These are phyloP conservation scores for Trichomonascaceae sp. DNA, from an alignment of 1,139 yeast genomes.

Conservation along the genomic window DNA sequence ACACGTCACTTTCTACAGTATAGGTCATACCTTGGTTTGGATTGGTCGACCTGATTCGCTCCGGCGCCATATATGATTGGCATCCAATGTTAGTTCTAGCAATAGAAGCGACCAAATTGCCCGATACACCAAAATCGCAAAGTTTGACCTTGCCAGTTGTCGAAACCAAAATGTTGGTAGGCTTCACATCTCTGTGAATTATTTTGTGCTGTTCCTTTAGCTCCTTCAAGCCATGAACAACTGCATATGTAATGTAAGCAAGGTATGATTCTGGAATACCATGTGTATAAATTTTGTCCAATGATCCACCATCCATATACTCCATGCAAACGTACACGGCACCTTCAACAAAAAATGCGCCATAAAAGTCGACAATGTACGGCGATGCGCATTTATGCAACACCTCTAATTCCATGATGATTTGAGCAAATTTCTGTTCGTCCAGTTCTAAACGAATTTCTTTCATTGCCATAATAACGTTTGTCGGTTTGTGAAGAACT, in stretches of 20 bases:
- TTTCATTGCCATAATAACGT: constrained; percentile 93
- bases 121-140: constrained; percentile 96
- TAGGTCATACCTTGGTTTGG: constrained; percentile 61
- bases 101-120: constrained; percentile 89
- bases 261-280: constrained; percentile 79
- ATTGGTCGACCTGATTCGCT: constrained; percentile 63
- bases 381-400: constrained; percentile 87
- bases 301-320: constrained; percentile 95
- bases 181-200: constrained; percentile 95
- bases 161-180: constrained; percentile 81
- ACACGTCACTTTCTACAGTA: constrained; percentile 90
- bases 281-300: constrained; percentile 74
- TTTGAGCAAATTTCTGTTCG: constrained; percentile 85
- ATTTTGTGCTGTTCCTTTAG: constrained; percentile 86
- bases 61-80: constrained; percentile 99
- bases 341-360: constrained; percentile 95
- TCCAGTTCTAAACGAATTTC: constrained; percentile 89
- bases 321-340: constrained; percentile 99
- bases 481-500: constrained; percentile 91
- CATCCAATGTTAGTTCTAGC: constrained; percentile 97
- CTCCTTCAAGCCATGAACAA: constrained; percentile 74
- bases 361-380: constrained; percentile 89
- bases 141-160: constrained; percentile 80
- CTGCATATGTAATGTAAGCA: constrained; percentile 76
- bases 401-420: constrained; percentile 90